Base-by-base conservation (phyloP, 2,329 filamentous ascomycete species). In the Microascus cirrosus region DNA sequence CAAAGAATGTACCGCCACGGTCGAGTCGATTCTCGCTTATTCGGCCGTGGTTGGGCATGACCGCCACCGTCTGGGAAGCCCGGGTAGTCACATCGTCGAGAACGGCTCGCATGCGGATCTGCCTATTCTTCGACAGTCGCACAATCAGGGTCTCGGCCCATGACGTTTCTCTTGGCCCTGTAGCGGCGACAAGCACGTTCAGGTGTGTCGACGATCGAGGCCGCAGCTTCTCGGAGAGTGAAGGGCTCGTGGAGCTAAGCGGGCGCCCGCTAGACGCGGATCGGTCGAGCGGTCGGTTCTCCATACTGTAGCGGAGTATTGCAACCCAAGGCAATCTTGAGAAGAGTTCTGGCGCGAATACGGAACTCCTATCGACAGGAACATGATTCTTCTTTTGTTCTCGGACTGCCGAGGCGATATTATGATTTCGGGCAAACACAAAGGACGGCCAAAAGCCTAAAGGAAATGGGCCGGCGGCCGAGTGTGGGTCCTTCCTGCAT, bases 131-230 rank as follows among this genome's bases (percentile, higher is more conserved):
- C 58, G 85, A 85, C 3, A 89, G 77, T 60, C 85, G 81, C 54
- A 87, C 78, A 60, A 85, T 82, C 56, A 89, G 77, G 20, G 83
- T 76, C 66, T 85, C 80, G 56, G 84, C 84, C 71, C 82, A 86
- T 52, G 84, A 82, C 34, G 84, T 80, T 65, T 87, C 84, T 58
- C 80, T 77, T 53, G 80, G 76, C 59, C 86, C 84, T 63, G 86
- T 85, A 59, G 85, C 80, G 59, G 83, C 83, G 39, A 89, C 76
- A 36, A 89, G 79, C 58, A 89, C 77, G 61, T 80, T 81, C 62
- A 70, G 74, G 60, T 71, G 55, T 20, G 55, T 53, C 39, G 42
- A 56, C 13, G 25, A 48, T n/a, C 39, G 55, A n/a, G 55, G 51
- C 24, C 51, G 51, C 51, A 53, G 15, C 51, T 53, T 53, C 51